phyloP scores from a whole-genome alignment of 495 filamentous ascomycete species.

The Geopyxis carbonaria region DNA sequence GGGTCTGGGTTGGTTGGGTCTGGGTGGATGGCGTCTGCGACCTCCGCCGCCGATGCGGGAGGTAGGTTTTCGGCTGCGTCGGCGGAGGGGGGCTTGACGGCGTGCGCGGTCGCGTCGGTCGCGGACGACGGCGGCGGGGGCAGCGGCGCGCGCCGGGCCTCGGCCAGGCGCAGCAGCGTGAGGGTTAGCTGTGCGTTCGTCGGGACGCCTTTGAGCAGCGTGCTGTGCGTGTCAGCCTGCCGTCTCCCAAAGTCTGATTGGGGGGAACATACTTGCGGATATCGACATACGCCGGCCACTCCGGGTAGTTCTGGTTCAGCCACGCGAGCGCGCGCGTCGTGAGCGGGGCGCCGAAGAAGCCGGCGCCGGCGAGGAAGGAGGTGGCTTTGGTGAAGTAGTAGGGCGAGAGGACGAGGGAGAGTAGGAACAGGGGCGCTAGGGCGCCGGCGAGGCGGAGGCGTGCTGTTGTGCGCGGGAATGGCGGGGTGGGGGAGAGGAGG shows the following conservation, averaged over 20 bases:
- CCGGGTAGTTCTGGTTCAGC: slow-evolving; percentile 48
- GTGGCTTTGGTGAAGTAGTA: slow-evolving; percentile 57
- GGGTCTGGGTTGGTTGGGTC: slow-evolving; percentile 22
- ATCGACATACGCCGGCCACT: slow-evolving; percentile 61
- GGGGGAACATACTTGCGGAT: slow-evolving; percentile 38
- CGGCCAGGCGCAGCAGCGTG: slow-evolving; percentile 70
- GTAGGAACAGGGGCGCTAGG: slow-evolving; percentile 38
- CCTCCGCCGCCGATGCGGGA: slow-evolving; percentile 35
- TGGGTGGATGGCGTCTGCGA: slow-evolving; percentile 31
- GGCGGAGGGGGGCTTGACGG: slow-evolving; percentile 31
- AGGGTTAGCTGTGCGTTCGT: slow-evolving; percentile 78
- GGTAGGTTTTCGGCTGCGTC: slow-evolving; percentile 24
- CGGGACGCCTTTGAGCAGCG: slow-evolving; percentile 64
- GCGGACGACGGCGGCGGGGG: slow-evolving; percentile 49
- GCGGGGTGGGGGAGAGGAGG: slow-evolving; percentile 58
- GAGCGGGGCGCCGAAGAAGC: slow-evolving; percentile 68
- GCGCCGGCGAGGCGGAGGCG: slow-evolving; percentile 46
- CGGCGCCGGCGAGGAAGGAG: slow-evolving; percentile 49
- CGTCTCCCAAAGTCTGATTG: too few species aligned
- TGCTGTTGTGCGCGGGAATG: slow-evolving; percentile 48
- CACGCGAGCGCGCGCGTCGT: slow-evolving; percentile 40
- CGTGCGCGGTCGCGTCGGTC: slow-evolving; percentile 32
- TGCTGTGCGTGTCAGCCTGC: slow-evolving; percentile 30
- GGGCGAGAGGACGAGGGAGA: slow-evolving; percentile 46
- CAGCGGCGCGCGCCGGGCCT: slow-evolving; percentile 63